Evolutionary conservation across 164 flowering plant genomes (phyloP), one percentile per base, ranked within the genome.

Genomic region (Vitis riparia): DNA sequence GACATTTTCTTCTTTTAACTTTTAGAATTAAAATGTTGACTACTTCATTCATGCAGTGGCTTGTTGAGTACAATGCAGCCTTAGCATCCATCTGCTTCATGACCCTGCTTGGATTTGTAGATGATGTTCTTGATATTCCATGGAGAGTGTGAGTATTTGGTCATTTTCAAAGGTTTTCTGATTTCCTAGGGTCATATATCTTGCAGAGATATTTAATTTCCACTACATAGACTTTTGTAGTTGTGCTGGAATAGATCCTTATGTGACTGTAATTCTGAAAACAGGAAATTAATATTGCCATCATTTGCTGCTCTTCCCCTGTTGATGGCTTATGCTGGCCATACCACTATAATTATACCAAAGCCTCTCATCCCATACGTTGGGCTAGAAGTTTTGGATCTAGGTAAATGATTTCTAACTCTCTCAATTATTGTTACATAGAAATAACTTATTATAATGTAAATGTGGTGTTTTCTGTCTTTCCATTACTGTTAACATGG

Each of bases 261-360:
- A 56, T 60, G 9, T 58, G 14, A n/a, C 65, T 63, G 60, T 74
- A 57, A 59, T 64, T 81, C 56, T 74, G 71, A 76, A 77, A 74
- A 62, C 94, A 95, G 99, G 82, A 95, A 95, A 80, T 69, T 93
- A 64, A 29, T 93, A 44, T 73, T 94, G 73, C 98, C 99, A 50
- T 84, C 97, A 59, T 73, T 94, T 84, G 96, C 97, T 70, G 85
- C 98, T 51, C 94, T 94, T 73, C 96, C 97, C 14, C 80, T 91
- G 77, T 71, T 94, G 84, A 91, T 94, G 99, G 99, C 99, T 32
- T 94, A 94, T 88, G 98, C 98, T 78, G 99, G 99, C 37, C 95
- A 89, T 75, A 92, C 99, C 51, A 86, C 97, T 56, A 90, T 94
- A 23, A 68, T 94, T 17, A 85, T 94, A 65, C 99, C 99, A 76